Base-by-base conservation (phyloP, 768 basidiomycete genomes). In the Gloeopeniophorella convolvens region DNA sequence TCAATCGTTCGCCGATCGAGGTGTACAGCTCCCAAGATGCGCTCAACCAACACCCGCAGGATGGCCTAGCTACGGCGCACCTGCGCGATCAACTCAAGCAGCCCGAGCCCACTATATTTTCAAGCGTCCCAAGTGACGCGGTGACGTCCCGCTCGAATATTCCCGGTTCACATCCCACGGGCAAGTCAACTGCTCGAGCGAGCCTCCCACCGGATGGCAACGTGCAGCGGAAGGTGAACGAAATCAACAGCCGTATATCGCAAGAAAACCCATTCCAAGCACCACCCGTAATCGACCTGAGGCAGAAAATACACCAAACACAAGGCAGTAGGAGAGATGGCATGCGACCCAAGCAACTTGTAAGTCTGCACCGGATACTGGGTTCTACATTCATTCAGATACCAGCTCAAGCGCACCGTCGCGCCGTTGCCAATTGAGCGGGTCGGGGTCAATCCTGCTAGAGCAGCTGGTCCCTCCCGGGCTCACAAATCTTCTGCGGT, bases 301-400 rank as follows among this genome's bases (percentile, higher is more conserved):
- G n/a, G n/a, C n/a, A n/a, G n/a, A n/a, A n/a, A n/a, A n/a, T n/a
- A n/a, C n/a, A n/a, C n/a, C n/a, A n/a, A 26, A 7, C 16, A 24
- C 33, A 10, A 21, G n/a, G n/a, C n/a, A n/a, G 5, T n/a, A 53
- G 35, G 41, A 53, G 48, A 42, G 33, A 26, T 9, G 16, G 4
- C 6, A 53, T 53, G 51, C 47, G 23, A 31, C 46, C 51, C 20
- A 53, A 32, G 40, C 41, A 24, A 24, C n/a, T n/a, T n/a, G 51
- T 53, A 35, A 31, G 41, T 37, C 40, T 23, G 6, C 31, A 28
- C 33, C 11, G 11, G 4, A 4, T 30, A 20, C 42, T 32, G 23
- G 15, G 16, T 28, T 15, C 31, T 39, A n/a, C 26, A 51, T 34
- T 37, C 20, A 53, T n/a, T 31, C 20, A 37, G 12, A n/a, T 26